phyloP scores from a whole-genome alignment of 148 eudicot species.

The Amaranthus cruentus region DNA sequence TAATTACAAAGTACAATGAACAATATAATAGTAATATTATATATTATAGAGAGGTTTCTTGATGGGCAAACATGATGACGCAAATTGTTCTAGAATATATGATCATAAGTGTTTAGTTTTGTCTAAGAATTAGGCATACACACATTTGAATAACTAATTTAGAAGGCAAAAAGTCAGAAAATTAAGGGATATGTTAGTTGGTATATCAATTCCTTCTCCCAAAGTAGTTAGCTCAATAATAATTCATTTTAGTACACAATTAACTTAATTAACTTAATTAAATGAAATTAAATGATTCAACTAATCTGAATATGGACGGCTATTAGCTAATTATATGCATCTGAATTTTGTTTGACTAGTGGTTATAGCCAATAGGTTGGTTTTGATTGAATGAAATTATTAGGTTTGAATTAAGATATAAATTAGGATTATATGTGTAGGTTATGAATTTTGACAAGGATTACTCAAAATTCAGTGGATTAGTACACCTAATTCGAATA shows the following conservation, averaged over 20 bases:
- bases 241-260: neutral
- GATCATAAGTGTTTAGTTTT: neutral
- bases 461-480: neutral
- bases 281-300: neutral
- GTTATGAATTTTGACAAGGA: neutral
- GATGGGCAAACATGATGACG: neutral
- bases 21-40: neutral
- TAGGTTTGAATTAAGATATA: no score
- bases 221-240: neutral
- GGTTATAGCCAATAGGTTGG: neutral
- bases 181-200: slow-evolving; percentile 19
- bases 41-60: neutral
- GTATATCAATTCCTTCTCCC: slow-evolving; percentile 7
- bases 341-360: slow-evolving; percentile 5
- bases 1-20: neutral
- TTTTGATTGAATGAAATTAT: neutral
- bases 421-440: neutral
- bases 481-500: slow-evolving; percentile 3
- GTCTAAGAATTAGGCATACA: slow-evolving; percentile 16
- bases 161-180: neutral
- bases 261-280: neutral
- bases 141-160: neutral
- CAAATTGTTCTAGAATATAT: neutral
- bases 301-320: neutral
- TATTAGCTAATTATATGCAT: slow-evolving; percentile 2